Evolutionary conservation across 768 basidiomycete genomes (phyloP), one percentile per base, ranked within the genome.

Genomic region (Lanmaoa rubissima): DNA sequence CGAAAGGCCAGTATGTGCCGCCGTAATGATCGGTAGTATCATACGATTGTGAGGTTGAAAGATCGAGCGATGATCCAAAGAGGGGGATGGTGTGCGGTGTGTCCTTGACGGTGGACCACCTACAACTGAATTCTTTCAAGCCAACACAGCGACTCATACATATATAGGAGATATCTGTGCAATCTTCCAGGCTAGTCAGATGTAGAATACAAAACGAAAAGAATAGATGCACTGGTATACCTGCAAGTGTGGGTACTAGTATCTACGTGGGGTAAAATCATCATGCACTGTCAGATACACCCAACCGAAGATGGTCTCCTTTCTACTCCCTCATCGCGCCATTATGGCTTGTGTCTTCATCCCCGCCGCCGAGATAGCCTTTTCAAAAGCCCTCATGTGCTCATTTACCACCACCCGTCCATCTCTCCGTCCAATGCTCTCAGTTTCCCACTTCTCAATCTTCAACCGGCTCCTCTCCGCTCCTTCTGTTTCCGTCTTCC

Each of bases 391-490:
- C 48, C 74, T 78, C 62, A 93, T 66, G 64, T 93, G 88, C 65
- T 91, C 91, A 62, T 86, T 75, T n/a, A 91, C 91, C 50, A 92
- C 70, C 65, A 74, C 78, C 53, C 90, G 76, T 43, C 88, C 90
- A 58, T 92, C 88, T 62, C 63, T 58, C 52, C 72, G 62, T 51
- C 57, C 54, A 56, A 69, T 43, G 26, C 82, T 55, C 73, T 70
- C 88, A 9, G 82, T 78, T 65, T 94, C 92, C 92, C 92, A 93
- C 68, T 77, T 80, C 70, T 91, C 90, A 54, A 94, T 90, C 69
- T 77, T 82, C 56, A 78, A 65, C 35, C 88, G 81, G 65, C 92
- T 94, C 45, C 83, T 81, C 68, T 94, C 92, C 40, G 90, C 92
- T 59, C 86, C 89, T 61, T 94, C 92, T 81, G 86, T 91, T 53